Evolutionary conservation across 345 rosid genomes (phyloP), one percentile per base, ranked within the genome.

Genomic region (Rhizophora apiculata): DNA sequence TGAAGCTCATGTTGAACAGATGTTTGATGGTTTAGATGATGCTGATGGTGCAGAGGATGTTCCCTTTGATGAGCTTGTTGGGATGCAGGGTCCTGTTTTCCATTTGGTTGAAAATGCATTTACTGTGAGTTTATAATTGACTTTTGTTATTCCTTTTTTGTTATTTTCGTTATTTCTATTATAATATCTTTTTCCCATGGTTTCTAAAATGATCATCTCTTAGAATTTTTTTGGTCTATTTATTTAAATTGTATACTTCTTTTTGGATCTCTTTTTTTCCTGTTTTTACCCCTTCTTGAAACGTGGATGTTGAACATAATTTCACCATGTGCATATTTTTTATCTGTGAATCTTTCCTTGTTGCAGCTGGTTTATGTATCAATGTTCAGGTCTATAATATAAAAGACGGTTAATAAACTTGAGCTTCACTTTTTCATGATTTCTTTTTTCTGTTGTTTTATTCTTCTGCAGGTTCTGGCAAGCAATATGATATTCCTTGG

Each of bases 21-120:
- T 95, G 90, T 92, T 95, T 83, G 99, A 95, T 85, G 99, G 96
- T 52, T 76, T 95, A 80, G 99, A 95, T 36, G 99, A 92, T 69
- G 98, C 92, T 81, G 99, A 95, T 83, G 99, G 97, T 74, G 99
- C 99, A 9, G 99, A 96, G 84, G 99, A 96, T 70, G 99, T 96
- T 26, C 99, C 99, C 55, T 96, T 96, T 74, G 99, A 96, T 60
- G 99, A 96, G 83, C 91, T 96, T 68, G 99, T 92, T 65, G 98
- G 98, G 76, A 96, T 96, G 98, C 99, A 92, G 86, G 97, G 99
- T 65, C 98, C 99, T 24, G 97, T 96, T 67, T 90, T 96, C 67
- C 99, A 96, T 86, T 89, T 96, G 83, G 97, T 96, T 82, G 99
- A 96, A 81, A 96, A 96, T 83, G 97, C 99, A 62, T 92, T 96